phyloP scores from a whole-genome alignment of 768 basidiomycete species.

The Dendrothele bispora region DNA sequence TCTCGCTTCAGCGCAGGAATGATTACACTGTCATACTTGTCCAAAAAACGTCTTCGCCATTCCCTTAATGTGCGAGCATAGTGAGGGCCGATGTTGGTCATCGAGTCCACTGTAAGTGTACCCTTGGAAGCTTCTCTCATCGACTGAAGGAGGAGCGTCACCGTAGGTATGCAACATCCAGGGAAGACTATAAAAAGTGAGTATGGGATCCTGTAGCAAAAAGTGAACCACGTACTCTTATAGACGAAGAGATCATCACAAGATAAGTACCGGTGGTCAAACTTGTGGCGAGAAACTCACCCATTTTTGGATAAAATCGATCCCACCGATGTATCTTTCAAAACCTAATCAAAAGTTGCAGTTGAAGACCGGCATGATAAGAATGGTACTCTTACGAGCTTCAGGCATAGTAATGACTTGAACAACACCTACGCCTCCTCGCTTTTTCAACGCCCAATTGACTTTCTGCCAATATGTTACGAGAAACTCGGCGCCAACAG shows the following conservation, averaged over 20 bases:
- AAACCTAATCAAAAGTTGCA: slow-evolving; percentile 36
- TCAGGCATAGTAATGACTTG: slow-evolving; percentile 80
- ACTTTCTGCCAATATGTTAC: slow-evolving; percentile 63
- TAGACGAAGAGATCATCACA: no score
- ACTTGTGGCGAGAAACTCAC: slow-evolving; percentile 44
- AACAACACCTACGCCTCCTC: slow-evolving; percentile 62
- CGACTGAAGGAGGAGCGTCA: slow-evolving; percentile 41
- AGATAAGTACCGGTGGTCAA: no score
- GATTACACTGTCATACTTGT: slow-evolving; percentile 56
- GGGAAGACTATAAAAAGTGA: slow-evolving; percentile 42
- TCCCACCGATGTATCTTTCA: slow-evolving; percentile 52
- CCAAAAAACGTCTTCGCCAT: slow-evolving; percentile 65
- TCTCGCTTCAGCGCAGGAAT: slow-evolving; percentile 59
- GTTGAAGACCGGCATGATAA: neutral
- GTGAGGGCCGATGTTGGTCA: slow-evolving; percentile 58
- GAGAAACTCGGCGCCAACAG: slow-evolving; percentile 67
- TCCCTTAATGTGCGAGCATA: slow-evolving; percentile 72
- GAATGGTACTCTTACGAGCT: slow-evolving; percentile 60
- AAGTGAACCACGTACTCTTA: neutral
- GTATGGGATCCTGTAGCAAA: no score
- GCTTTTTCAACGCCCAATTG: slow-evolving; percentile 66
- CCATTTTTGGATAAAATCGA: slow-evolving; percentile 83
- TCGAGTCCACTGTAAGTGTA: slow-evolving; percentile 47
- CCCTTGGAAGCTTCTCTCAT: slow-evolving; percentile 40
- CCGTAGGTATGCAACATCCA: slow-evolving; percentile 53